Conservation (phyloP, 106 monocot genomes). For the Dactylorhiza incarnata region DNA sequence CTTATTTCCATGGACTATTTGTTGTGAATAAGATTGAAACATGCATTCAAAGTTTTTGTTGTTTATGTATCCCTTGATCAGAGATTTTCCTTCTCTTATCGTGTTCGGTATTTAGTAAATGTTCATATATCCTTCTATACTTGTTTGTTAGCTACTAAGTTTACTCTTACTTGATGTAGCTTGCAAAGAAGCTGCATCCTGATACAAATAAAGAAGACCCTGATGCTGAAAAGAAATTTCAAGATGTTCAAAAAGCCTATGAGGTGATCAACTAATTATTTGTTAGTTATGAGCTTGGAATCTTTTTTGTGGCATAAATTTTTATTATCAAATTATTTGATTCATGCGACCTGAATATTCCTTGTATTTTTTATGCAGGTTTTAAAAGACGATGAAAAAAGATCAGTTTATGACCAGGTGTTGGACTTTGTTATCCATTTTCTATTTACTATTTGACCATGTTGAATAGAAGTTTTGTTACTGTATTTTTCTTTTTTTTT, state of each 20-base stretch:
- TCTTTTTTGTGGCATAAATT: background rate
- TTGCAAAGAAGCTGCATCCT: constrained; percentile 96
- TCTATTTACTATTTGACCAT: background rate
- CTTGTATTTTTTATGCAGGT: constrained; percentile 38
- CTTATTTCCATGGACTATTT: background rate
- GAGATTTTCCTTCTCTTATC: background rate
- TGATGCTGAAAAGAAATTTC: constrained; percentile 90
- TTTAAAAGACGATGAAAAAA: constrained; percentile 87
- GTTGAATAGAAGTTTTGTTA: background rate
- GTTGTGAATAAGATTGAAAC: background rate
- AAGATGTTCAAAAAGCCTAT: constrained; percentile 87
- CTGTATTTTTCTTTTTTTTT: background rate
- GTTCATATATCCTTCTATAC: background rate
- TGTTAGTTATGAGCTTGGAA: background rate
- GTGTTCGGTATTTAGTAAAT: background rate
- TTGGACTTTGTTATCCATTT: constrained; percentile 1
- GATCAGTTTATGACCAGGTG: constrained; percentile 92
- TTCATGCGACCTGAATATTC: background rate
- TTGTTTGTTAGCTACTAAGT: background rate
- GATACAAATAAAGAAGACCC: constrained; percentile 95
- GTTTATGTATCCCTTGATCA: background rate
- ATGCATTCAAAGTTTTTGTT: background rate
- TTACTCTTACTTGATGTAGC: constrained; percentile 23
- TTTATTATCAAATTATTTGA: background rate
- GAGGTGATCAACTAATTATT: constrained; percentile 40